These are phyloP conservation scores for Blastocladiella britannica DNA, from an alignment of 192 early-diverging fungal genomes.

Conservation along the genomic window DNA sequence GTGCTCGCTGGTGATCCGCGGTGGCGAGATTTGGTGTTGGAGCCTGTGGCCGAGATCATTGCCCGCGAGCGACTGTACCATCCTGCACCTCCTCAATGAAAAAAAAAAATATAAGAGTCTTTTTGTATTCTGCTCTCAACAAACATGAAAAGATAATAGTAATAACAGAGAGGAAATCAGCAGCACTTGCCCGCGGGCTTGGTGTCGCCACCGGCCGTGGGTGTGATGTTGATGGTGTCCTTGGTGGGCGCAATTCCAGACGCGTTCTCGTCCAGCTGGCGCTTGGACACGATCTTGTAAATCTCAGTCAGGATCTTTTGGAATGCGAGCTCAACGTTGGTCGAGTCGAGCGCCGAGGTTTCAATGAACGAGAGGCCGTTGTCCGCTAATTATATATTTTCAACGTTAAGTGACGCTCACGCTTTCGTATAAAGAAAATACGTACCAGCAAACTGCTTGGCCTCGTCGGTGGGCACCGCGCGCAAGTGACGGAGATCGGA, in stretches of 20 bases:
- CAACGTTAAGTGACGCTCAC: background rate
- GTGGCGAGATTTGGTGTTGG: too few species aligned
- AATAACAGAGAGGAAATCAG: too few species aligned
- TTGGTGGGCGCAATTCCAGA: background rate
- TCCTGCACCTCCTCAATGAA: too few species aligned
- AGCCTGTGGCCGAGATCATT: too few species aligned
- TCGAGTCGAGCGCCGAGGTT: conserved; percentile 89
- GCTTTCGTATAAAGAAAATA: conserved; percentile 4
- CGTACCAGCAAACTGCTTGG: conserved; percentile 84
- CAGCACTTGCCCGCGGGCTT: background rate
- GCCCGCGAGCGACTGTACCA: too few species aligned
- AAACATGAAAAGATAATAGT: too few species aligned
- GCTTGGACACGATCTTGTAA: conserved; percentile 92
- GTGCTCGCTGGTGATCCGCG: too few species aligned
- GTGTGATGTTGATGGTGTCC: background rate
- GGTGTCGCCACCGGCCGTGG: background rate
- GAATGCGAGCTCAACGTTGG: conserved; percentile 90
- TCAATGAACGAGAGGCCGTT: conserved; percentile 94
- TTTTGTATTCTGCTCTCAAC: too few species aligned
- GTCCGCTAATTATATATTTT: conserved; percentile 29
- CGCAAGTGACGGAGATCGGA: conserved; percentile 88
- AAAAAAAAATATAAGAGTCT: too few species aligned
- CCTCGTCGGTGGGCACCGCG: conserved; percentile 92
- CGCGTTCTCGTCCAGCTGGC: conserved; percentile 48
- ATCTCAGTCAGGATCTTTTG: conserved; percentile 89